Conservation (phyloP, 768 basidiomycete genomes). For the Filobasidium wieringae region DNA sequence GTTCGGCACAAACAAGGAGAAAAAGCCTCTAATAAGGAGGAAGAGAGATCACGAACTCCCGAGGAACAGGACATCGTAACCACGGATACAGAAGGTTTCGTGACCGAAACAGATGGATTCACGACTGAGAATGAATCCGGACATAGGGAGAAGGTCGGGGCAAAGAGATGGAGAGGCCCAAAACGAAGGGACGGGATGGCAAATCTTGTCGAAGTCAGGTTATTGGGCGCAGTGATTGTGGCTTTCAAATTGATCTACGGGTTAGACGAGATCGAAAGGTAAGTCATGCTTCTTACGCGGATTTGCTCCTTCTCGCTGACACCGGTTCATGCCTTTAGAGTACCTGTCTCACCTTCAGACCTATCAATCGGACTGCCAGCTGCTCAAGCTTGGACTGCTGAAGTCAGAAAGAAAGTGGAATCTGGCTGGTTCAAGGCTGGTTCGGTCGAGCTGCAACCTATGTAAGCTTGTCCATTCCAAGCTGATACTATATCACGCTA, state of each 20-base stretch:
- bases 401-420: neutral
- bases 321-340: neutral
- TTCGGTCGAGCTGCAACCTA: neutral
- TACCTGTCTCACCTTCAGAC: neutral
- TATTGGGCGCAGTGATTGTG: constrained; percentile 6
- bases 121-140: no score
- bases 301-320: neutral
- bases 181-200: neutral
- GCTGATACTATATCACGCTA: neutral
- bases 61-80: neutral
- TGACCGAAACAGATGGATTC: no score
- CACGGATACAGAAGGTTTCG: neutral
- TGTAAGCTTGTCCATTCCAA: neutral
- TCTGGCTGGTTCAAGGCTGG: constrained; percentile 4
- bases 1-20: neutral
- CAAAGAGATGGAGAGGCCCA: neutral
- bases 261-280: constrained; percentile 1
- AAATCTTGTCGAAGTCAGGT: neutral
- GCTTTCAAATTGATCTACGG: constrained; percentile 12
- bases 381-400: neutral
- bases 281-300: neutral
- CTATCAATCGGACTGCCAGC: neutral
- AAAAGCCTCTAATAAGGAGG: neutral
- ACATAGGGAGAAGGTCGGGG: no score
- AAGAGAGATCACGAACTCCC: no score